Conservation (phyloP, 2,329 filamentous ascomycete genomes). For the Colletotrichum somersetense region DNA sequence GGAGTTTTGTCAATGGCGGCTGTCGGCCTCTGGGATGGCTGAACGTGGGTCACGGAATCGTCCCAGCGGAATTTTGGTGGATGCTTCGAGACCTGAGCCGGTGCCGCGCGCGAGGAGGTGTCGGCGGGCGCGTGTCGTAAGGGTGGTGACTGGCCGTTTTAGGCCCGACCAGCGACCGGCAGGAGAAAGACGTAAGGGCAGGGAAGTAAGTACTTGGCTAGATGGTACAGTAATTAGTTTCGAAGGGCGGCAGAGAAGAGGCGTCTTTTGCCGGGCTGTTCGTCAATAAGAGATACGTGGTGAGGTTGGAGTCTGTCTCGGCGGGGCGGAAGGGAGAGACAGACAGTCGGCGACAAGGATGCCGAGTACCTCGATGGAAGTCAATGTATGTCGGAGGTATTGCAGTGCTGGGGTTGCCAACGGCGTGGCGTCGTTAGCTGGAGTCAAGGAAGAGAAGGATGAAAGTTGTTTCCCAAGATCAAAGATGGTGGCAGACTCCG, state of each 20-base stretch:
- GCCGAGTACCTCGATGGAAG: not conserved
- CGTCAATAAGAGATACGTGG: not conserved
- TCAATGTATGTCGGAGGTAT: too few species aligned
- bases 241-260: not conserved
- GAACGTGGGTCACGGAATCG: not conserved
- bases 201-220: not conserved
- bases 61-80: not conserved
- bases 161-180: conserved; percentile 24
- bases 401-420: not conserved
- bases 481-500: conserved; percentile 5
- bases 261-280: conserved; percentile 2
- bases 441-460: not conserved
- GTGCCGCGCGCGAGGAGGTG: conserved; percentile 13
- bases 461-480: not conserved
- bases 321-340: conserved; percentile 4
- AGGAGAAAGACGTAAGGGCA: conserved; percentile 6
- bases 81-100: not conserved
- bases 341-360: not conserved
- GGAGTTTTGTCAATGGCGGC: not conserved
- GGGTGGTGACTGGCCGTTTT: conserved; percentile 8
- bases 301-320: not conserved
- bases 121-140: conserved; percentile 28
- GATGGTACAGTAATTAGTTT: too few species aligned
- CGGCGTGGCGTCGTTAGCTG: not conserved
- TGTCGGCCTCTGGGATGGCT: not conserved